Conservation (phyloP, 495 filamentous ascomycete genomes). For the Penicillium paradoxum region DNA sequence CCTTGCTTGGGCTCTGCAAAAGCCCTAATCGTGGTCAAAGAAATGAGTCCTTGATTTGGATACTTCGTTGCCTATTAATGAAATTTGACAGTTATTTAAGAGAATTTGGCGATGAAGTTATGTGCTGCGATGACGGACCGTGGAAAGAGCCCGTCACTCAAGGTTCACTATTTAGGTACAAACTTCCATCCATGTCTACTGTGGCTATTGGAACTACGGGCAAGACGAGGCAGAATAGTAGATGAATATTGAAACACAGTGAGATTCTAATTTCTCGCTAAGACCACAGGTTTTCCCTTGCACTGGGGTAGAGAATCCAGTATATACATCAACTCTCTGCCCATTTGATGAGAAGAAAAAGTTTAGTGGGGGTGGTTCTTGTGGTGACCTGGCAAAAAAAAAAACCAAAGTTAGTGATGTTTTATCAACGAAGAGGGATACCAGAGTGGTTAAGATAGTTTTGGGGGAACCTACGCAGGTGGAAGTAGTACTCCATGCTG, state of each 20-base stretch:
- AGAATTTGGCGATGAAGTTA: background rate
- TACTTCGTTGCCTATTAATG: background rate
- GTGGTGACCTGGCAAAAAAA: constrained; percentile 69
- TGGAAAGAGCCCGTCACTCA: background rate
- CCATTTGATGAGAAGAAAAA: constrained; percentile 17
- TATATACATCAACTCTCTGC: constrained; percentile 42
- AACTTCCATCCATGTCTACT: background rate
- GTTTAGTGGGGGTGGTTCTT: constrained; percentile 97
- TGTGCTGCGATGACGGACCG: background rate
- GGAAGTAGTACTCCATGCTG: constrained; percentile 98
- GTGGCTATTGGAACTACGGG: background rate
- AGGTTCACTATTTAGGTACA: background rate
- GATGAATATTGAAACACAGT: constrained; percentile 23
- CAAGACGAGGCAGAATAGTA: background rate
- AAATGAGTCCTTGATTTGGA: background rate
- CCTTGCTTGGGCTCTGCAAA: background rate
- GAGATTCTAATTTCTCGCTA: constrained; percentile 25
- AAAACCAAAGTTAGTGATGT: constrained; percentile 11
- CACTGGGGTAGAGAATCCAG: constrained; percentile 26
- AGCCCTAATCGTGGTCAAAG: background rate
- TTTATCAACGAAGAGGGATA: background rate
- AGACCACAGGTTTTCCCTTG: constrained; percentile 30
- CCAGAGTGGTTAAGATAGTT: constrained; percentile 28
- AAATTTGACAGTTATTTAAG: background rate
- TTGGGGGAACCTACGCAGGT: constrained; percentile 64